Evolutionary conservation across 495 filamentous ascomycete species (phyloP).

Genomic region (Aspergillus asperescens): DNA sequence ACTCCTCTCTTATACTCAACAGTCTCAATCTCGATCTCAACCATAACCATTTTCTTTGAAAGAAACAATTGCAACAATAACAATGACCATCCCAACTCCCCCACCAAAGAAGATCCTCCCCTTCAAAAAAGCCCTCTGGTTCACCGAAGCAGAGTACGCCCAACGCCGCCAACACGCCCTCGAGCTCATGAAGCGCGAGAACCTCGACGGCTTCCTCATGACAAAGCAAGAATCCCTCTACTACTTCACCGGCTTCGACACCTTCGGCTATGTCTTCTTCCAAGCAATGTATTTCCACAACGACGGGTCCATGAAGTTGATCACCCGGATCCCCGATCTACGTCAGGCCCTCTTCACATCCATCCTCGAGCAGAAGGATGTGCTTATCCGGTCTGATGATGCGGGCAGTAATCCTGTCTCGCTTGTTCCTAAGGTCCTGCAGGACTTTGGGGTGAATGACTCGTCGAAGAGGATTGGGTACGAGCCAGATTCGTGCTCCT

Average conservation of each 20-base stretch:
- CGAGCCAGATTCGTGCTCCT: slow-evolving; percentile 19
- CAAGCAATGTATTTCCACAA: slow-evolving; percentile 25
- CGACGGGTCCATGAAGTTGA: slow-evolving; percentile 20
- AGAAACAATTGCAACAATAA: no score
- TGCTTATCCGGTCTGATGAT: slow-evolving; percentile 23
- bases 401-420: slow-evolving; percentile 22
- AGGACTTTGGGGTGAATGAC: slow-evolving; percentile 19
- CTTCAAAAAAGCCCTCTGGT: slow-evolving; percentile 22
- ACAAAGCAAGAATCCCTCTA: slow-evolving; percentile 27
- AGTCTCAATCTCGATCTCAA: no score
- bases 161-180: slow-evolving; percentile 13
- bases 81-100: slow-evolving; percentile 8
- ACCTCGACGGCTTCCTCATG: slow-evolving; percentile 24
- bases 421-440: slow-evolving; percentile 17
- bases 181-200: slow-evolving; percentile 21
- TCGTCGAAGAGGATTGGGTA: slow-evolving; percentile 21
- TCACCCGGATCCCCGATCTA: slow-evolving; percentile 23
- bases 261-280: slow-evolving; percentile 28
- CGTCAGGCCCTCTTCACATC: slow-evolving; percentile 25
- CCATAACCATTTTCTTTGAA: no score
- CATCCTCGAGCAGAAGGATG: slow-evolving; percentile 16
- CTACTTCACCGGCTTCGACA: slow-evolving; percentile 24
- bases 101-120: slow-evolving; percentile 15
- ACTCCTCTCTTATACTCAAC: no score
- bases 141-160: slow-evolving; percentile 17